phyloP scores from a whole-genome alignment of 2,329 filamentous ascomycete genomes.

The Pseudogymnoascus sp. region DNA sequence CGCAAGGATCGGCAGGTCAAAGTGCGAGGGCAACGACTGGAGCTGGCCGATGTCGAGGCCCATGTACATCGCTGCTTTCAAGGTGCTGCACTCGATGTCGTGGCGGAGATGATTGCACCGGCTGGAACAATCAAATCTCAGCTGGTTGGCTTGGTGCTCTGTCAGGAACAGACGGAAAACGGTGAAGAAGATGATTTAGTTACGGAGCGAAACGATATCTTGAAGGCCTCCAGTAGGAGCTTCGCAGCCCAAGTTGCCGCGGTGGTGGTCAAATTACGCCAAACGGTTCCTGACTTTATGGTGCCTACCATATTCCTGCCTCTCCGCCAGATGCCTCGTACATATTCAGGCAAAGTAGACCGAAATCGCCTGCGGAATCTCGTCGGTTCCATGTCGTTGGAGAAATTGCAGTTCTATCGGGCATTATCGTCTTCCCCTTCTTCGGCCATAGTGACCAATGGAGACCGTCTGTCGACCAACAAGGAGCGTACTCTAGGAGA shows the following conservation, averaged over 20 bases:
- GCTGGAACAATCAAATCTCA: background rate
- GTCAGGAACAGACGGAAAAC: background rate
- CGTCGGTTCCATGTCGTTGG: background rate
- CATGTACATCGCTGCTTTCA: constrained; percentile 6
- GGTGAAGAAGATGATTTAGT: background rate
- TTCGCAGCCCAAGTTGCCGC: background rate
- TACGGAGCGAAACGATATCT: background rate
- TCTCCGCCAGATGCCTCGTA: constrained; percentile 22
- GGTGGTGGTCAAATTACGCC: background rate
- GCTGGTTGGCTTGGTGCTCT: background rate
- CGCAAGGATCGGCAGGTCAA: constrained; percentile 57
- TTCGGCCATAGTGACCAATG: background rate
- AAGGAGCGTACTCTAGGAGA: constrained; percentile 17
- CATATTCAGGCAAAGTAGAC: constrained; percentile 26
- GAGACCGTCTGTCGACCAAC: background rate
- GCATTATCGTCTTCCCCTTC: background rate
- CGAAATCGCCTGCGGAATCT: constrained; percentile 17
- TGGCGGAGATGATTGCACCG: background rate
- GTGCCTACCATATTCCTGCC: constrained; percentile 27
- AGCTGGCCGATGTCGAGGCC: constrained; percentile 51
- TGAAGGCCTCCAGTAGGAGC: background rate
- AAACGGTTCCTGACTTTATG: constrained; percentile 28
- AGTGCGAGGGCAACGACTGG: constrained; percentile 52
- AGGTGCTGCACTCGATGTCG: background rate
- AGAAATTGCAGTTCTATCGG: background rate